Evolutionary conservation across 2,329 filamentous ascomycete genomes (phyloP).

Genomic region (Fusarium haematococcum): DNA sequence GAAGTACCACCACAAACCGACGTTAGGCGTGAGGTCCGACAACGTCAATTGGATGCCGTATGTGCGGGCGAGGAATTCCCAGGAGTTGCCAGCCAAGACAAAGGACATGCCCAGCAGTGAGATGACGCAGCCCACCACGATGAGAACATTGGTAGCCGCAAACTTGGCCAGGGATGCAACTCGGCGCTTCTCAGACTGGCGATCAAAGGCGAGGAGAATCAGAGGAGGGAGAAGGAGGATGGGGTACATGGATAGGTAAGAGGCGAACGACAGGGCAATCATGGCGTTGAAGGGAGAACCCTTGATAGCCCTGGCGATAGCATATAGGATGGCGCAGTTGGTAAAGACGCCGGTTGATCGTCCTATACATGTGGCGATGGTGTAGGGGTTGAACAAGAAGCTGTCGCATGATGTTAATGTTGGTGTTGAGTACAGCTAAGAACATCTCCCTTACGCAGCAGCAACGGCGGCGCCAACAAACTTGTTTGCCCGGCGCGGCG

Average conservation of each 20-base stretch:
- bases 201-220: slow-evolving; percentile 83
- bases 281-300: slow-evolving; percentile 82
- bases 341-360: slow-evolving; percentile 91
- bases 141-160: slow-evolving; percentile 61
- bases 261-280: slow-evolving; percentile 86
- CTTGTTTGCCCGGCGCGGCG: slow-evolving; percentile 77
- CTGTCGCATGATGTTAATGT: slow-evolving; percentile 56
- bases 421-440: not conserved
- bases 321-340: slow-evolving; percentile 86
- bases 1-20: slow-evolving; percentile 99
- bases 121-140: slow-evolving; percentile 67
- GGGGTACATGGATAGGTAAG: slow-evolving; percentile 94
- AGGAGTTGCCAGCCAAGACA: slow-evolving; percentile 79
- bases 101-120: slow-evolving; percentile 78
- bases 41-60: slow-evolving; percentile 94
- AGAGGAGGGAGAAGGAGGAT: slow-evolving; percentile 87
- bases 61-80: slow-evolving; percentile 88
- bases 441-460: slow-evolving; percentile 71
- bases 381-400: slow-evolving; percentile 95
- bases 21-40: slow-evolving; percentile 92
- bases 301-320: slow-evolving; percentile 82
- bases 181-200: slow-evolving; percentile 54
- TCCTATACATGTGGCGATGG: slow-evolving; percentile 88
- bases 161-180: slow-evolving; percentile 61
- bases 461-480: slow-evolving; percentile 83